Base-by-base conservation (phyloP, 2,329 filamentous ascomycete species). In the Fusarium miscanthi region DNA sequence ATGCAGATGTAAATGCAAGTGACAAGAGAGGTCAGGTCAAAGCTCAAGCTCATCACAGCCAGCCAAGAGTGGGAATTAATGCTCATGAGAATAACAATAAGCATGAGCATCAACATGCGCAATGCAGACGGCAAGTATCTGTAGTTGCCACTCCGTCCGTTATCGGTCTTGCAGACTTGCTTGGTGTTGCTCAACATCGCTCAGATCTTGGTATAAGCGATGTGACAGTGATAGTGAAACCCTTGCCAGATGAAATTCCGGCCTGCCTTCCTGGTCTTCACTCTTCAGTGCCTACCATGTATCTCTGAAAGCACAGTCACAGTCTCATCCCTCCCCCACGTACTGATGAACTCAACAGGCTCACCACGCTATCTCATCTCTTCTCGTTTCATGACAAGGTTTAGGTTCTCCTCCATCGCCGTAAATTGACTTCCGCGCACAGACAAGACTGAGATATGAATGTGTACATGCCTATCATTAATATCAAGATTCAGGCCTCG, bases 401-500 rank as follows among this genome's bases (percentile, higher is more conserved):
- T 54, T 52, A 49, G 46, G 17, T 46, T 25, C 31, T 49, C 45
- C 58, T 35, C 45, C 48, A n/a, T 37, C 59, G 38, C 45, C 25
- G 60, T 58, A 74, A 75, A 74, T 74, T 74, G 67, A 74, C 53
- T 73, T 76, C 66, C 63, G 71, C 71, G 74, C 73, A 76, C 73
- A 49, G 74, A 70, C 73, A 57, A 53, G 43, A 27, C 31, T 35
- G 16, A 25, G 40, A 33, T 23, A 19, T 51, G 46, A 51, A n/a
- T 14, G 33, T 31, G 45, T 19, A 8, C 46, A 23, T 25, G n/a
- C 23, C 25, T 42, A 52, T 35, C 58, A 59, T 58, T 35, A 51
- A 51, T 33, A 42, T 56, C 58, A 60, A 19, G 23, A 25, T 25
- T 25, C 23, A 25, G 23, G 58, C 58, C 48, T 56, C 14, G 37